A percentile compares a stretch with the other conserved stretches of the same genome.
These are phyloP conservation scores for Pachyrhizus erosus DNA, from an alignment of 306 rosid species.

Conservation along the genomic window DNA sequence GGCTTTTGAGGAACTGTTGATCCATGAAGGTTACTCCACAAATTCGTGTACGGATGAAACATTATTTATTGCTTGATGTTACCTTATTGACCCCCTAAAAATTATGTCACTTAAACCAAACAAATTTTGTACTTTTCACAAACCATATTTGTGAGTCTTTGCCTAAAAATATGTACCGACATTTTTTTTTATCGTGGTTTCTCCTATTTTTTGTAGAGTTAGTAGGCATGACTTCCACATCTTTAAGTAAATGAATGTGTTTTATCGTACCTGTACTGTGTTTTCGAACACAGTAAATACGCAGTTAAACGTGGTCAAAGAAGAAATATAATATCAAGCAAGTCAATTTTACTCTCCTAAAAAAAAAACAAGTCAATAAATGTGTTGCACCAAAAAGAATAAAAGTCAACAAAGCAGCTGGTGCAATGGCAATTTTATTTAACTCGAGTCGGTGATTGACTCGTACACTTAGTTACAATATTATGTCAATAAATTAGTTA, in stretches of 20 bases:
- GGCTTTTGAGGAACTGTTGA: not conserved
- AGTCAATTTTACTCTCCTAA: not conserved
- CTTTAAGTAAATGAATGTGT: not conserved
- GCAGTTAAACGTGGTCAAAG: not conserved
- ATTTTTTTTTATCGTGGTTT: not conserved
- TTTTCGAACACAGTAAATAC: not conserved
- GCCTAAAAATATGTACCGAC: not conserved
- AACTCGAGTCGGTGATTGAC: too few relatives aligned
- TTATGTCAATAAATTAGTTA: too few relatives aligned
- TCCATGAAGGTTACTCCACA: constrained; percentile 20
- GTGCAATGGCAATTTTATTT: too few relatives aligned
- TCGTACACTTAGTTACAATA: too few relatives aligned
- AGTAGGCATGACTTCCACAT: not conserved
- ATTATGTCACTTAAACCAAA: not conserved
- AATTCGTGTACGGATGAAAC: not conserved
- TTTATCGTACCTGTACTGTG: not conserved
- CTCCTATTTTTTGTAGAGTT: not conserved
- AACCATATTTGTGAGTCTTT: not conserved
- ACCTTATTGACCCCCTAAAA: not conserved
- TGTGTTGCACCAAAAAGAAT: not conserved
- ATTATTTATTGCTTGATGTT: not conserved
- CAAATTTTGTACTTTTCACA: not conserved
- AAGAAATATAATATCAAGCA: not conserved
- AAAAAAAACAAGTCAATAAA: not conserved
- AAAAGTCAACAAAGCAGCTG: not conserved